Evolutionary conservation across 2,329 filamentous ascomycete species (phyloP).

Genomic region (Fusarium nygamai): DNA sequence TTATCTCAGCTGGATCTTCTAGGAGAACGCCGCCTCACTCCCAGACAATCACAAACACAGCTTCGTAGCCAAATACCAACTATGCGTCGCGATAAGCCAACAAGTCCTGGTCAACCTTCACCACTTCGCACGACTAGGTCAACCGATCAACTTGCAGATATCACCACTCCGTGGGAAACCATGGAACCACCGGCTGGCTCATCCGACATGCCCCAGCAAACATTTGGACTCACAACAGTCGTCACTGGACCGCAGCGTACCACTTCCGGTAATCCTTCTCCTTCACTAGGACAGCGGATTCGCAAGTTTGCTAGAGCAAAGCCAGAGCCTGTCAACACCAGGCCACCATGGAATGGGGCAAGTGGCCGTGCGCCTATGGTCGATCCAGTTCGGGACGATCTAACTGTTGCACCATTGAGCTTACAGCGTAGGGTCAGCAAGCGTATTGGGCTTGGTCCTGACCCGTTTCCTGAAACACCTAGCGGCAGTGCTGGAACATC

Average conservation of each 20-base stretch:
- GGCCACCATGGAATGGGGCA: conserved; percentile 76
- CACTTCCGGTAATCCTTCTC: conserved; percentile 39
- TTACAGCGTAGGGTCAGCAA: conserved; percentile 63
- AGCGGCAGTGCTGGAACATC: conserved; percentile 44
- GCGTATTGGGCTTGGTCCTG: conserved; percentile 44
- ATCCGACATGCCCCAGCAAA: conserved; percentile 14
- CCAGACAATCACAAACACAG: conserved; percentile 24
- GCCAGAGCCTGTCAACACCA: conserved; percentile 53
- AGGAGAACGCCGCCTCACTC: conserved; percentile 24
- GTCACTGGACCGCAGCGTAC: conserved; percentile 39
- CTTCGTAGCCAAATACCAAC: conserved; percentile 59
- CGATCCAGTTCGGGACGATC: conserved; percentile 70
- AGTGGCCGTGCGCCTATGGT: conserved; percentile 74
- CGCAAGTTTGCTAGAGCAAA: conserved; percentile 49
- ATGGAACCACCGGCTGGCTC: not conserved
- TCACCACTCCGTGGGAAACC: conserved; percentile 36
- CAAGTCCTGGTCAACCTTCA: conserved; percentile 53
- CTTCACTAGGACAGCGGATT: conserved; percentile 49
- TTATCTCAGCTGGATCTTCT: conserved; percentile 46
- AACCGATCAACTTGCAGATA: conserved; percentile 34
- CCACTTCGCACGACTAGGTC: conserved; percentile 52
- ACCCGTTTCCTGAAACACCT: conserved; percentile 51
- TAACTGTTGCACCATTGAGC: conserved; percentile 64
- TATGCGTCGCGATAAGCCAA: conserved; percentile 62
- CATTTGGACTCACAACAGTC: conserved; percentile 40